Evolutionary conservation across 768 basidiomycete genomes (phyloP), one percentile per base, ranked within the genome.

Genomic region (Asterophora lycoperdoides): DNA sequence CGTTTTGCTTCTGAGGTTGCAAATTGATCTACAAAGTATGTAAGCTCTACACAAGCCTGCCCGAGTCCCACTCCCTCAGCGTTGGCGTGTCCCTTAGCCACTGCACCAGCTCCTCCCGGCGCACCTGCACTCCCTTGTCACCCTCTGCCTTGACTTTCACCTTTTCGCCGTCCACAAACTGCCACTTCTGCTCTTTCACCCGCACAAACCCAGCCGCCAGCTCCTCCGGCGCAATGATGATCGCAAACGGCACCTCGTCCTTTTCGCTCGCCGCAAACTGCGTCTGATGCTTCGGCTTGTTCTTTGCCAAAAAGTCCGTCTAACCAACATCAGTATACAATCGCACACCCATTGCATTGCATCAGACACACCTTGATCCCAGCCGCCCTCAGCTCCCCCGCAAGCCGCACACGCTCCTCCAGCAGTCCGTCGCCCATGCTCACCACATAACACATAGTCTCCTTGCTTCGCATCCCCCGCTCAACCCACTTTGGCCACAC

Each of bases 361-460:
- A n/a, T n/a, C n/a, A 17, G 19, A 68, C 78, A 20, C 41, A 87
- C 92, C 79, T 93, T 90, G 67, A 98, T 87, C 0, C 93, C 94
- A 8, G 81, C 84, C 50, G 81, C 87, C 60, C 95, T 78, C 45
- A 98, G 68, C 67, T 91, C 82, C 53, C 79, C 80, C 20, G 85
- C 89, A 15, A 98, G 76, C 59, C 64, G 70, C 55, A 98, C 84
- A 8, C 95, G 79, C 71, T 96, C 93, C 60, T 82, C 79, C 43
- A 98, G 68, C 51, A 97, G 63, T 2, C 93, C 91, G 61, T 93
- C 92, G 6, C 94, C 93, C 29, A 93, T 83, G 18, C 86, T 83
- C 73, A 98, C 84, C 39, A 98, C 91, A 66, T 86, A 99, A 18
- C 86, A 94, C 78, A 96, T 87, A 37, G 93, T 95, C 62, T 88